These are phyloP conservation scores for Cladosporium colombiae DNA, from an alignment of 2,329 filamentous ascomycete genomes.

Conservation along the genomic window DNA sequence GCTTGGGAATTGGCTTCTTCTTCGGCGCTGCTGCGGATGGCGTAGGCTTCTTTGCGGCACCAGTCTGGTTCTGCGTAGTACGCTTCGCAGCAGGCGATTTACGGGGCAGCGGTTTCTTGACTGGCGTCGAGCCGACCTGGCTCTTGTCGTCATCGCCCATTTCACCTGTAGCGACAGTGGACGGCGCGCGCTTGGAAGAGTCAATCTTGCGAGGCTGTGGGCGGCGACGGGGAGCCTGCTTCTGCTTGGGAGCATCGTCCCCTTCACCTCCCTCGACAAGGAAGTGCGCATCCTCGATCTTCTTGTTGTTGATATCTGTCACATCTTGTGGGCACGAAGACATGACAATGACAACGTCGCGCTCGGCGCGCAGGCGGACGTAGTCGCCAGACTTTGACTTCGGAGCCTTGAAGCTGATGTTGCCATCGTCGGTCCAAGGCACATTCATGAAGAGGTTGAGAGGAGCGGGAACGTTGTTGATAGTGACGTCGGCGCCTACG, in stretches of 20 bases:
- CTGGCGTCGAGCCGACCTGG: slow-evolving; percentile 18
- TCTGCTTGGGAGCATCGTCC: slow-evolving; percentile 28
- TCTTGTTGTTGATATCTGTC: slow-evolving; percentile 44
- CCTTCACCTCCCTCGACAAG: slow-evolving; percentile 38
- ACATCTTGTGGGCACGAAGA: slow-evolving; percentile 50
- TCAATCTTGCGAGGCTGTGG: slow-evolving; percentile 26
- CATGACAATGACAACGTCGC: slow-evolving; percentile 51
- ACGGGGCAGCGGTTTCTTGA: slow-evolving; percentile 20
- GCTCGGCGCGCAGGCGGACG: slow-evolving; percentile 46
- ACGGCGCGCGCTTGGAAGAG: slow-evolving; percentile 21
- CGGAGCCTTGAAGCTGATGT: slow-evolving; percentile 45
- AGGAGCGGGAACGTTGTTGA: slow-evolving; percentile 50
- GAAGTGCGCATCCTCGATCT: slow-evolving; percentile 49
- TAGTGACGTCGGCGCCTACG: slow-evolving; percentile 50
- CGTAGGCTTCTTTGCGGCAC: slow-evolving; percentile 23
- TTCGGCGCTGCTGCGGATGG: slow-evolving; percentile 14
- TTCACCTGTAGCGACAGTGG: slow-evolving; percentile 23
- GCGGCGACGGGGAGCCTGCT: slow-evolving; percentile 28
- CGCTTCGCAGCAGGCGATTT: slow-evolving; percentile 15
- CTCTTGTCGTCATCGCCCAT: slow-evolving; percentile 22
- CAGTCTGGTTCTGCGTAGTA: slow-evolving; percentile 10
- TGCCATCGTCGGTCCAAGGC: slow-evolving; percentile 44
- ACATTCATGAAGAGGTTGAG: slow-evolving; percentile 53
- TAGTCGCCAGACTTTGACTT: slow-evolving; percentile 45
- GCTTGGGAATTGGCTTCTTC: slow-evolving; percentile 27